A percentile compares a stretch with the other conserved stretches of the same genome.
phyloP scores from a whole-genome alignment of 345 rosid genomes.

The Lepidium sativum region DNA sequence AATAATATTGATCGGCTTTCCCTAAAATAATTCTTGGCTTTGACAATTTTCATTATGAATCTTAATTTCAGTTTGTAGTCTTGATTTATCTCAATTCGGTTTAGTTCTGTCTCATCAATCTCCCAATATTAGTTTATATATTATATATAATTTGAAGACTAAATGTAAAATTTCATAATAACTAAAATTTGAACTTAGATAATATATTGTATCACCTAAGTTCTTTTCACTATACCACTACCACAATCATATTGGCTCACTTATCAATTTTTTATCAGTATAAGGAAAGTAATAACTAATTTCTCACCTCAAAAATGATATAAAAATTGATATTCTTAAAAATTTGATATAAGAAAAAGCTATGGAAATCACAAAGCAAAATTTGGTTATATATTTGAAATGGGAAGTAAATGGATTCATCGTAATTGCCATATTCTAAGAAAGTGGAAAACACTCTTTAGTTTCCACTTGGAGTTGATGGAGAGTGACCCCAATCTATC shows the following conservation, averaged over 20 bases:
- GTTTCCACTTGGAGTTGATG: slow-evolving; percentile 22
- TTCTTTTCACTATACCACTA: no score
- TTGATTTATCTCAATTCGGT: no score
- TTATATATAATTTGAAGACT: no score
- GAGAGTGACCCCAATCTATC: slow-evolving; percentile 10
- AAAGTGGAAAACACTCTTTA: slow-evolving; percentile 23
- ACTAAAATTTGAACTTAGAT: no score
- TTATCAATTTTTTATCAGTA: no score
- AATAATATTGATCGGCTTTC: not conserved
- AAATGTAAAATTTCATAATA: no score
- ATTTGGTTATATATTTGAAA: not conserved
- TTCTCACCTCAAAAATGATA: no score
- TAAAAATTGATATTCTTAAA: not conserved
- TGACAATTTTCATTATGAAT: not conserved
- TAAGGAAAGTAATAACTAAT: not conserved
- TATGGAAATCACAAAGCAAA: not conserved
- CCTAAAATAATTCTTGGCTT: not conserved
- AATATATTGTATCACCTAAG: no score
- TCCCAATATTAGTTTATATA: no score
- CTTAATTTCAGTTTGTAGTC: no score
- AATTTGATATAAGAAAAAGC: not conserved
- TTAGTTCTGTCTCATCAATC: no score
- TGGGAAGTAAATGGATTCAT: slow-evolving; percentile 20
- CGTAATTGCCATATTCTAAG: slow-evolving; percentile 14
- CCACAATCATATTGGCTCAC: no score